phyloP scores from a whole-genome alignment of 2,329 filamentous ascomycete species.

The Fusarium secorum region DNA sequence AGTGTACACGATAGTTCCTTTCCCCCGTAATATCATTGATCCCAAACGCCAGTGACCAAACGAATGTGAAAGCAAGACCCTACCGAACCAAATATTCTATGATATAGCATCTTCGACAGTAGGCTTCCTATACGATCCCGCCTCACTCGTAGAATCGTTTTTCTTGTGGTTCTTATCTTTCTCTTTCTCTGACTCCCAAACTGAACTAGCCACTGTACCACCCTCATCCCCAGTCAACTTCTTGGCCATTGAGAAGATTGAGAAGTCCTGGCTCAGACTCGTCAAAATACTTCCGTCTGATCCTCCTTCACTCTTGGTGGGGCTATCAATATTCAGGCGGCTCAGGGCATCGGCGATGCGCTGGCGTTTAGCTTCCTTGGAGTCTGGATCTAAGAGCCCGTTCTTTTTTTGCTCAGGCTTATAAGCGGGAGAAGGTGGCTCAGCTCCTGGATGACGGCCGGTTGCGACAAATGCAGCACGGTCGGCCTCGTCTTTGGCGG shows the following conservation, averaged over 20 bases:
- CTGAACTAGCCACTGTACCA: constrained; percentile 36
- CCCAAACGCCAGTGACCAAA: constrained; percentile 26
- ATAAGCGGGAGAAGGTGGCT: constrained; percentile 8
- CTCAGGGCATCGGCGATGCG: constrained; percentile 34
- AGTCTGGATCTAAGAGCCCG: constrained; percentile 5
- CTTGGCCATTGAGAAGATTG: constrained; percentile 36
- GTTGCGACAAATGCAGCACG: constrained; percentile 32
- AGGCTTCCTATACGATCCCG: constrained; percentile 37
- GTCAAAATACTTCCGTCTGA: constrained; percentile 31
- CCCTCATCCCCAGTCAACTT: constrained; percentile 34
- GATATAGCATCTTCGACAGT: constrained; percentile 33
- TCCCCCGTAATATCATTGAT: not conserved
- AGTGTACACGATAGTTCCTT: constrained; percentile 7
- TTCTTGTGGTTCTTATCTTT: not conserved
- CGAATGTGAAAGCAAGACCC: not conserved
- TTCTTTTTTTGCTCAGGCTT: constrained; percentile 13
- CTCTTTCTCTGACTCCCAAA: constrained; percentile 24
- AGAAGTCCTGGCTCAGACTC: constrained; percentile 36
- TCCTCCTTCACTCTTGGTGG: constrained; percentile 11
- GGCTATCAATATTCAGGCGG: constrained; percentile 26
- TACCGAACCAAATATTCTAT: not conserved
- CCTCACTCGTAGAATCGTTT: constrained; percentile 24
- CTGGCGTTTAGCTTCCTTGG: constrained; percentile 27
- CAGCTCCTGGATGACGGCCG: constrained; percentile 26
- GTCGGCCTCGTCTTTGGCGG: constrained; percentile 32